These are phyloP conservation scores for Amanita thiersii DNA, from an alignment of 768 basidiomycete species.

Conservation along the genomic window DNA sequence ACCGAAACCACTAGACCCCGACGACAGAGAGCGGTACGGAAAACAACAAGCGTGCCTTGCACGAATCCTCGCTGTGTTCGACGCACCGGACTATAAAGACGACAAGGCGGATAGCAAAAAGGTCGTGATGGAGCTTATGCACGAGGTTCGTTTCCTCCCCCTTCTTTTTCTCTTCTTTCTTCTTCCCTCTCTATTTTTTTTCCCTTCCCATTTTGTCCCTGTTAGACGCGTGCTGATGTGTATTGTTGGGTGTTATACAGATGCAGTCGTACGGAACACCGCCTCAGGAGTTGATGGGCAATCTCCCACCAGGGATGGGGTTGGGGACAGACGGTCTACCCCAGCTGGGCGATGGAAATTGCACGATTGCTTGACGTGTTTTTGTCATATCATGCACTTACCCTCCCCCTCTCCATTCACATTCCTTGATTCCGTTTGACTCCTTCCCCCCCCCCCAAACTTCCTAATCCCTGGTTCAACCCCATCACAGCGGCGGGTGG, in stretches of 20 bases:
- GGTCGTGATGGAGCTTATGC: slow-evolving; percentile 62
- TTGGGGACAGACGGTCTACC: slow-evolving; percentile 43
- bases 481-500: no score
- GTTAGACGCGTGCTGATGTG: slow-evolving; percentile 1
- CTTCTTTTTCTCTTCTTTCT: neutral
- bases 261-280: slow-evolving; percentile 77
- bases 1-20: slow-evolving; percentile 38
- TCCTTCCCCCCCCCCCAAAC: no score
- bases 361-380: slow-evolving; percentile 5
- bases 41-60: slow-evolving; percentile 50
- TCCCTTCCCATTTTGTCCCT: slow-evolving; percentile 1
- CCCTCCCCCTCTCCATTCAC: no score
- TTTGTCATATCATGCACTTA: no score
- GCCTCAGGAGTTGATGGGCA: slow-evolving; percentile 77
- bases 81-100: slow-evolving; percentile 51
- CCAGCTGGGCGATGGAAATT: slow-evolving; percentile 4
- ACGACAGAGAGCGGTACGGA: slow-evolving; percentile 58
- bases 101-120: slow-evolving; percentile 35
- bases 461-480: no score
- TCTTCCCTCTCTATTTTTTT: no score
- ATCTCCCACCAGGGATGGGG: slow-evolving; percentile 60
- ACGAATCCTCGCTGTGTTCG: slow-evolving; percentile 59
- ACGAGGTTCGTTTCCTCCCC: slow-evolving; percentile 54
- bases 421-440: no score
- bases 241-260: slow-evolving; percentile 22